Evolutionary conservation across 495 filamentous ascomycete species (phyloP).

Genomic region (Glonium stellatum): DNA sequence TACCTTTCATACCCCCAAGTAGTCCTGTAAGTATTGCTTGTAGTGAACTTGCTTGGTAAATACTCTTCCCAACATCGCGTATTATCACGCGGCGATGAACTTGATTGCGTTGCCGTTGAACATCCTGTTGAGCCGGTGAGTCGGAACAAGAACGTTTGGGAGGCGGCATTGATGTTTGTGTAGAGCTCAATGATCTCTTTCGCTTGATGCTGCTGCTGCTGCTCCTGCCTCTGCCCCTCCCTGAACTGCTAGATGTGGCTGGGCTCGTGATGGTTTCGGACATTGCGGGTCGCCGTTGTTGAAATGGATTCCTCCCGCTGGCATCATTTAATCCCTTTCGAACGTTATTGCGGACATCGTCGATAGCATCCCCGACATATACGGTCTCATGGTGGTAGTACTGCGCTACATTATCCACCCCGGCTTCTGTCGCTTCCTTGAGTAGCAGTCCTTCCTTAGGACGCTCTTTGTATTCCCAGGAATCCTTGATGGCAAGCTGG

Average conservation of each 20-base stretch:
- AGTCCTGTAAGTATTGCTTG: not conserved
- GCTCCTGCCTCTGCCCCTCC: constrained; percentile 4
- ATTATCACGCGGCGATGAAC: constrained; percentile 6
- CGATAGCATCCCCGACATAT: constrained; percentile 16
- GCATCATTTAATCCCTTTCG: constrained; percentile 21
- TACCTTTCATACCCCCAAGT: constrained; percentile 4
- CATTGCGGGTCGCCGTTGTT: not conserved
- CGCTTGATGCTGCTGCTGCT: not conserved
- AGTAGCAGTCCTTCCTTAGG: constrained; percentile 25
- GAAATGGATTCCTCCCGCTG: constrained; percentile 5
- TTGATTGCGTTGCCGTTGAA: not conserved
- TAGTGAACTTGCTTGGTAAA: not conserved
- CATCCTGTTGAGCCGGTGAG: constrained; percentile 5
- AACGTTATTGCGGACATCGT: constrained; percentile 28
- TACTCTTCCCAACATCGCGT: constrained; percentile 5
- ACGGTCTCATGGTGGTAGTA: constrained; percentile 35
- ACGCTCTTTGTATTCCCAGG: constrained; percentile 6
- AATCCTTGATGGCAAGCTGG: constrained; percentile 27
- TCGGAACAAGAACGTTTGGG: constrained; percentile 4
- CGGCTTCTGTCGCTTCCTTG: constrained; percentile 25
- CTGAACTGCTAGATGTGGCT: not conserved
- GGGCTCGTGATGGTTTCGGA: constrained; percentile 3
- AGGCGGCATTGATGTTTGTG: constrained; percentile 1
- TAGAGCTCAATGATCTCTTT: constrained; percentile 7
- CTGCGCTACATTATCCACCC: constrained; percentile 29